Conservation (phyloP, 352 stramenopile species). For the Peronospora destructor region DNA sequence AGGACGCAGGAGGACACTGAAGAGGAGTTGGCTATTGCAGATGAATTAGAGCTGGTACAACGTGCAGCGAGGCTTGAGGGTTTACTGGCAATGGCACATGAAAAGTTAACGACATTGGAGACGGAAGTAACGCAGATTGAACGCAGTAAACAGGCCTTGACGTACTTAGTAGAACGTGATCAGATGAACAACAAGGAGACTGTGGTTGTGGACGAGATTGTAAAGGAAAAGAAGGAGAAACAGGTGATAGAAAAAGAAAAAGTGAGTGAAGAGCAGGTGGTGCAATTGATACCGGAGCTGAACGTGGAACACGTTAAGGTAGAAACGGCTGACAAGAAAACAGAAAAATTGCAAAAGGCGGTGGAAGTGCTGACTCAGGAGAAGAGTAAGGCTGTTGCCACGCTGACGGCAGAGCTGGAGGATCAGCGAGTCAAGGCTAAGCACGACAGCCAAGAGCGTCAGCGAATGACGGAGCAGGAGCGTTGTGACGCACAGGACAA, state of each 20-base stretch:
- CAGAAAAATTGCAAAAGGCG: conserved; percentile 21
- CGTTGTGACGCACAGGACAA: conserved; percentile 23
- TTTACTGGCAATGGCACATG: conserved; percentile 20
- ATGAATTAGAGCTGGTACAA: conserved; percentile 18
- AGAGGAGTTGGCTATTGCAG: conserved; percentile 7
- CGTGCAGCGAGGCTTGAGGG: conserved; percentile 10
- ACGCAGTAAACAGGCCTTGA: conserved; percentile 31
- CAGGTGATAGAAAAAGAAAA: neutral
- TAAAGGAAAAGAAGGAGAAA: conserved; percentile 10
- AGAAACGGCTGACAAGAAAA: conserved; percentile 6
- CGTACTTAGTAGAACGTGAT: conserved; percentile 25
- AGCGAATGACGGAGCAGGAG: conserved; percentile 17
- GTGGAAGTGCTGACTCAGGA: conserved; percentile 16
- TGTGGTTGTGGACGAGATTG: conserved; percentile 6
- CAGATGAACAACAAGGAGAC: conserved; percentile 17
- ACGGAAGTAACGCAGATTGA: conserved; percentile 30
- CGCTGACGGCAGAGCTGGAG: conserved; percentile 21
- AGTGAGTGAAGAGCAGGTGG: conserved; percentile 7
- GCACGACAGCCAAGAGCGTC: conserved; percentile 10
- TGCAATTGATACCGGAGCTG: conserved; percentile 14
- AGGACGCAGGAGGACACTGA: conserved; percentile 5
- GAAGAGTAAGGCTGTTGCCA: conserved; percentile 20
- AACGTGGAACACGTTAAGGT: conserved; percentile 18
- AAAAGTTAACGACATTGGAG: conserved; percentile 30
- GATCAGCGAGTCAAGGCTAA: conserved; percentile 17